phyloP scores from a whole-genome alignment of 345 rosid genomes.

The Corchorus olitorius region DNA sequence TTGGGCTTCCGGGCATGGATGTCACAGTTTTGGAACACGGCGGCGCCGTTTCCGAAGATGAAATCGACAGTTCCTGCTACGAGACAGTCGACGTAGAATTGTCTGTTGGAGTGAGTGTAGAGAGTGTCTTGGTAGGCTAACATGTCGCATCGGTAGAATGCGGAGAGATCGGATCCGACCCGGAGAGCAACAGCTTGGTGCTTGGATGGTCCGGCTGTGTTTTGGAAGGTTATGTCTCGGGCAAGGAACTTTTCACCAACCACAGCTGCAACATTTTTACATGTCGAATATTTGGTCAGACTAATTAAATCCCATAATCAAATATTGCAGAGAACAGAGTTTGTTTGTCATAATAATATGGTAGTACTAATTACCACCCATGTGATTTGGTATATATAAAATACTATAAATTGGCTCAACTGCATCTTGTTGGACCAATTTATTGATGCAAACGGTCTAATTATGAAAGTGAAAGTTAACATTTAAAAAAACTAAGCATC shows the following conservation, averaged over 20 bases:
- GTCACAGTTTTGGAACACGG: constrained; percentile 69
- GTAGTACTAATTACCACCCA: neutral
- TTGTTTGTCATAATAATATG: too few relatives aligned
- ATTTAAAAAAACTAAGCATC: neutral
- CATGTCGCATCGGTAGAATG: constrained; percentile 61
- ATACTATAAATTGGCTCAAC: neutral
- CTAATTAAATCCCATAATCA: neutral
- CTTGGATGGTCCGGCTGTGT: constrained; percentile 69
- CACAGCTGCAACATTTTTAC: constrained; percentile 44
- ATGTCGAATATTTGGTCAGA: neutral
- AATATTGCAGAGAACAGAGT: too few relatives aligned
- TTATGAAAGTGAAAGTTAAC: too few relatives aligned
- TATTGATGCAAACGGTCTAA: neutral
- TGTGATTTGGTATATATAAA: neutral
- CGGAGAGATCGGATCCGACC: constrained; percentile 67
- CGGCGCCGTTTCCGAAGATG: constrained; percentile 75
- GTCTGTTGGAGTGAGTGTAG: constrained; percentile 64
- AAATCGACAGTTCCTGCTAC: constrained; percentile 81
- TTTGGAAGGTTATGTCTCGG: constrained; percentile 59
- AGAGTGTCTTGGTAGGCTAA: constrained; percentile 73
- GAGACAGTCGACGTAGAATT: constrained; percentile 63
- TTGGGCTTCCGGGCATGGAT: constrained; percentile 86
- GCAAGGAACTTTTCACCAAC: constrained; percentile 66
- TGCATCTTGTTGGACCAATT: neutral
- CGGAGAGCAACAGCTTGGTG: constrained; percentile 74